Percentiles rank a stretch among this genome's conserved stretches.
Evolutionary conservation across 176 grass and related monocot species (phyloP).

Genomic region (Carex cristatella): DNA sequence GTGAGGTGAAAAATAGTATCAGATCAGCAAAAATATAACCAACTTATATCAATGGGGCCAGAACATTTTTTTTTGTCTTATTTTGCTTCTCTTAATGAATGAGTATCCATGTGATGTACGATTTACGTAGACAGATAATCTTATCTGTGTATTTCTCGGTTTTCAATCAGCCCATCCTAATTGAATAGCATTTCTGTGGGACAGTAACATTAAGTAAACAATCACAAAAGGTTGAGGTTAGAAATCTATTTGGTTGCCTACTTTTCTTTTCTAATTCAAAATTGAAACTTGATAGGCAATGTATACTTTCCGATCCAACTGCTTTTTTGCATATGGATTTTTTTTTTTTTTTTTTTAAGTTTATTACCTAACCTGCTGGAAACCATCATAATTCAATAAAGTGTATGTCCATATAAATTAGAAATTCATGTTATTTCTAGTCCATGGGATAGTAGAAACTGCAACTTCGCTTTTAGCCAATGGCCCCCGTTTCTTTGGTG

Average conservation of each 20-base stretch:
- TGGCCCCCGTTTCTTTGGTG: not conserved
- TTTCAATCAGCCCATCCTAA: not conserved
- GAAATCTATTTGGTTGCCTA: not conserved
- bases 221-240: not conserved
- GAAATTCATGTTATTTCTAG: not conserved
- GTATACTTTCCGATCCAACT: not conserved
- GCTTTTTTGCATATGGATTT: not conserved
- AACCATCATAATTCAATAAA: not conserved
- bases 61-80: not conserved
- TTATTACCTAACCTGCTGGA: not conserved
- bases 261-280: not conserved
- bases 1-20: not conserved
- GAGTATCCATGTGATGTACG: not conserved
- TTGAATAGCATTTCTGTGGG: not conserved
- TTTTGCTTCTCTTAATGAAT: not conserved
- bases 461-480: not conserved
- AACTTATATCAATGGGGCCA: not conserved
- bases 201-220: not conserved
- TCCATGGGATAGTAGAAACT: not conserved
- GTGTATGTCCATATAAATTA: not conserved
- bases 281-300: not conserved
- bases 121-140: not conserved
- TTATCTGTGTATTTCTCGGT: not conserved
- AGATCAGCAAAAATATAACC: not conserved
- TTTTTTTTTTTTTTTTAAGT: not conserved